phyloP scores from a whole-genome alignment of 305 asterid species.

The Fraxinus greggii region DNA sequence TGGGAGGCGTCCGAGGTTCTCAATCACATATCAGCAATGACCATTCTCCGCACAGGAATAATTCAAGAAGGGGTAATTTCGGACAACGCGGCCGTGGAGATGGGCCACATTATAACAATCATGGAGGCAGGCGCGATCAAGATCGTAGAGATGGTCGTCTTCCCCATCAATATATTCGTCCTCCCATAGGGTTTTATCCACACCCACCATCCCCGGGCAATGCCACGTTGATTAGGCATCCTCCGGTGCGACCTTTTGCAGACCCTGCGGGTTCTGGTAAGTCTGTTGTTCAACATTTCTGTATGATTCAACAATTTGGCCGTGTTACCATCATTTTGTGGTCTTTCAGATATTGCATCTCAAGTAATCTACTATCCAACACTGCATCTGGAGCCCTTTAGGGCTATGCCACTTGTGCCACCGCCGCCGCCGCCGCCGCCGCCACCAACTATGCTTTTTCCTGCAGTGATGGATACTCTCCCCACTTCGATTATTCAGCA shows the following conservation, averaged over 20 bases:
- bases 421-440: constrained; percentile 30
- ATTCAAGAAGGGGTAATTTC: constrained; percentile 54
- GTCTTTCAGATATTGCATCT: constrained; percentile 52
- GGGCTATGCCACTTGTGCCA: constrained; percentile 45
- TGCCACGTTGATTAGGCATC: constrained; percentile 47
- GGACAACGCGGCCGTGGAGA: constrained; percentile 81
- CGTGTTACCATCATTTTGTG: constrained; percentile 13
- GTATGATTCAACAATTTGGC: not conserved
- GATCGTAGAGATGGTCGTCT: constrained; percentile 30
- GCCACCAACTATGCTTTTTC: constrained; percentile 34
- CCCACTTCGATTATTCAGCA: constrained; percentile 52
- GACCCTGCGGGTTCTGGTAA: constrained; percentile 65
- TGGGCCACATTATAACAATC: constrained; percentile 57
- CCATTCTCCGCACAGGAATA: constrained; percentile 49
- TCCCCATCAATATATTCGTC: constrained; percentile 54
- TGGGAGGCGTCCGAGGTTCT: constrained; percentile 45
- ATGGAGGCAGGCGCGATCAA: constrained; percentile 9
- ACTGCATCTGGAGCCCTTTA: constrained; percentile 55
- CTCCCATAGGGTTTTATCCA: constrained; percentile 52
- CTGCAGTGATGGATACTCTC: constrained; percentile 43
- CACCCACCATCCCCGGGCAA: constrained; percentile 60
- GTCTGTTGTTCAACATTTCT: constrained; percentile 14
- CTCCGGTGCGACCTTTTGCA: constrained; percentile 50
- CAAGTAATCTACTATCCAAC: constrained; percentile 49
- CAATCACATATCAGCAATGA: constrained; percentile 50